Evolutionary conservation across 352 stramenopile genomes (phyloP).

Genomic region (Thraustochytrium striatum): DNA sequence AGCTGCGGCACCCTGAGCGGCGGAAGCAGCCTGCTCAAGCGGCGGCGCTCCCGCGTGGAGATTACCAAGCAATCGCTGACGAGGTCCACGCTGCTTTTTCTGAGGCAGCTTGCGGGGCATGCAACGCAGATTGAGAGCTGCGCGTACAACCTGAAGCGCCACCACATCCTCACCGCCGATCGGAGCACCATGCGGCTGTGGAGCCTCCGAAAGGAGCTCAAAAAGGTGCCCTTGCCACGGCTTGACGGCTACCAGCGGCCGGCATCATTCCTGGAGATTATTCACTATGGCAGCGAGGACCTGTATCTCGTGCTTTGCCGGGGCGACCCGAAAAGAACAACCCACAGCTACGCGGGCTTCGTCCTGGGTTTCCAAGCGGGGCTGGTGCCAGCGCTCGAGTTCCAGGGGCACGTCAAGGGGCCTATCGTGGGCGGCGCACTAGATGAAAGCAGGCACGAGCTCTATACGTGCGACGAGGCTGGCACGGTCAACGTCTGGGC

Average conservation of each 20-base stretch:
- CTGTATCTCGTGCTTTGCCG: constrained; percentile 21
- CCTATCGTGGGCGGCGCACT: not conserved
- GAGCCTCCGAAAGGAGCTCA: constrained; percentile 28
- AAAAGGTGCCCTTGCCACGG: not conserved
- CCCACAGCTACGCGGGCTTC: constrained; percentile 15
- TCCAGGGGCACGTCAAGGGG: not conserved
- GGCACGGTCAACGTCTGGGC: constrained; percentile 13
- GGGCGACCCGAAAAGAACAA: constrained; percentile 1
- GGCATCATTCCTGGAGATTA: constrained; percentile 3
- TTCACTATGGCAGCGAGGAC: constrained; percentile 18
- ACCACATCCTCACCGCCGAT: constrained; percentile 20
- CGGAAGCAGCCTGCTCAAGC: too few relatives aligned
- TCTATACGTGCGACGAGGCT: constrained; percentile 15
- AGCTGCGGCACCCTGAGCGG: too few relatives aligned
- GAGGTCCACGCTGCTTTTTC: constrained; percentile 14
- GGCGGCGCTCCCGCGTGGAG: constrained; percentile 16
- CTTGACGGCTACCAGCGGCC: not conserved
- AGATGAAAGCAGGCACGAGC: not conserved
- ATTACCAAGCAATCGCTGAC: constrained; percentile 34
- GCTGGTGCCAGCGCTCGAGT: constrained; percentile 27
- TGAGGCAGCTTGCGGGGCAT: constrained; percentile 32
- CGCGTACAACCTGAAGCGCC: constrained; percentile 15
- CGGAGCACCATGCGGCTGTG: constrained; percentile 33
- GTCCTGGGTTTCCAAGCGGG: constrained; percentile 35
- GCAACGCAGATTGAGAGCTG: not conserved